Conservation (phyloP, 345 rosid species). For the Raphanus sativus region DNA sequence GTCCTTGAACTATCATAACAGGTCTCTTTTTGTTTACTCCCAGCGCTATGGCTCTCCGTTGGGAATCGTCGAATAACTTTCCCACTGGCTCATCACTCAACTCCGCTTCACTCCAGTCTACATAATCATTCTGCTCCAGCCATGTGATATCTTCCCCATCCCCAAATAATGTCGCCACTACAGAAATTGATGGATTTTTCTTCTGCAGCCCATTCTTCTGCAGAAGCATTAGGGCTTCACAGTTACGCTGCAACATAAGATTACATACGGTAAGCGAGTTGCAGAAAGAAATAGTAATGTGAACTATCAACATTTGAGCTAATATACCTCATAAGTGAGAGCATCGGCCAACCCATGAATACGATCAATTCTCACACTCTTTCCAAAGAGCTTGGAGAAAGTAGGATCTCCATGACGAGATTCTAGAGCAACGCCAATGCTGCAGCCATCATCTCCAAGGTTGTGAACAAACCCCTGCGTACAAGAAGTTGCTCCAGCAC, state of each 20-base stretch:
- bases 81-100: slow-evolving; percentile 51
- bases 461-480: slow-evolving; percentile 89
- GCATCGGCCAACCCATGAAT: slow-evolving; percentile 91
- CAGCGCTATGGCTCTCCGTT: slow-evolving; percentile 61
- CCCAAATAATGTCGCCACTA: slow-evolving; percentile 87
- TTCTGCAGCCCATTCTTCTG: slow-evolving; percentile 87
- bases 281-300: not conserved
- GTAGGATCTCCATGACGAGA: slow-evolving; percentile 97
- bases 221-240: slow-evolving; percentile 94
- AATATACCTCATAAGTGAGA: slow-evolving; percentile 86
- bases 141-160: slow-evolving; percentile 72
- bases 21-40: slow-evolving; percentile 87
- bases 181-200: slow-evolving; percentile 74
- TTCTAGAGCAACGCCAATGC: slow-evolving; percentile 88
- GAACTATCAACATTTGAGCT: slow-evolving; percentile 7
- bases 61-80: slow-evolving; percentile 63
- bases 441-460: slow-evolving; percentile 94
- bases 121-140: slow-evolving; percentile 60
- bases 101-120: slow-evolving; percentile 60
- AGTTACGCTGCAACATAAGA: slow-evolving; percentile 71
- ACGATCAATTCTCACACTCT: slow-evolving; percentile 87
- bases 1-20: slow-evolving; percentile 79
- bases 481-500: slow-evolving; percentile 86
- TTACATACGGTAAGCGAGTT: slow-evolving; percentile 13
- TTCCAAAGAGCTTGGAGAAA: slow-evolving; percentile 92